Conservation (phyloP, 129 eudicot species). For the Lactuca sativa region DNA sequence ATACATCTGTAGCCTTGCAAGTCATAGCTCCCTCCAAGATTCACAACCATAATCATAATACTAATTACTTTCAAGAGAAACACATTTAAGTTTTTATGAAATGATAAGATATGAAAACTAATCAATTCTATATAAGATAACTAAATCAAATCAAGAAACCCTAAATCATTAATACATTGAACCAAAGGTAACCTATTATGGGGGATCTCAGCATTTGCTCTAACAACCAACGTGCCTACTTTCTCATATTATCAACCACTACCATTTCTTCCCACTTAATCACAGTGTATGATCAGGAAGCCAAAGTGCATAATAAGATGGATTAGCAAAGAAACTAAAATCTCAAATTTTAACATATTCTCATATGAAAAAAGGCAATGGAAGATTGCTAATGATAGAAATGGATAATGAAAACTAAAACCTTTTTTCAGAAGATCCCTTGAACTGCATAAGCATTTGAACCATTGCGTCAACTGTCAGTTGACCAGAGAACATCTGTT, state of each 20-base stretch:
- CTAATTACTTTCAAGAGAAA: neutral
- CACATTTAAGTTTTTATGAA: neutral
- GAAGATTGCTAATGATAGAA: neutral
- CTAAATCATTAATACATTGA: neutral
- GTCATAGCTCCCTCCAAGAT: neutral
- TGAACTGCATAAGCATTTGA: conserved; percentile 81
- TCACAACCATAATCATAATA: neutral
- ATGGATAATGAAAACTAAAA: conserved; percentile 7
- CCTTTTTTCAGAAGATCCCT: conserved; percentile 88
- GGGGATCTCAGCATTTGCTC: neutral
- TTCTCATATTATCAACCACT: conserved; percentile 48
- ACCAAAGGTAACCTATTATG: neutral
- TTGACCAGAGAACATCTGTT: conserved; percentile 80
- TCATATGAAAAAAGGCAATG: neutral
- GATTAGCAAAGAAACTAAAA: neutral
- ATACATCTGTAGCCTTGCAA: neutral
- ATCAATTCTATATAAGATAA: neutral
- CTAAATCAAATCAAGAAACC: neutral
- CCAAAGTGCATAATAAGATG: neutral
- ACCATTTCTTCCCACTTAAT: conserved; percentile 18
- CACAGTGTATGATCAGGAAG: conserved; percentile 51
- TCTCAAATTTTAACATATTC: neutral
- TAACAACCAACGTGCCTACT: neutral
- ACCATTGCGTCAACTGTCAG: conserved; percentile 67
- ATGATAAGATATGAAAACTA: neutral